Percentiles rank a stretch among this genome's conserved stretches.
These are phyloP conservation scores for Marasmius oreades DNA, from an alignment of 1,284 basidiomycete genomes.

Conservation along the genomic window DNA sequence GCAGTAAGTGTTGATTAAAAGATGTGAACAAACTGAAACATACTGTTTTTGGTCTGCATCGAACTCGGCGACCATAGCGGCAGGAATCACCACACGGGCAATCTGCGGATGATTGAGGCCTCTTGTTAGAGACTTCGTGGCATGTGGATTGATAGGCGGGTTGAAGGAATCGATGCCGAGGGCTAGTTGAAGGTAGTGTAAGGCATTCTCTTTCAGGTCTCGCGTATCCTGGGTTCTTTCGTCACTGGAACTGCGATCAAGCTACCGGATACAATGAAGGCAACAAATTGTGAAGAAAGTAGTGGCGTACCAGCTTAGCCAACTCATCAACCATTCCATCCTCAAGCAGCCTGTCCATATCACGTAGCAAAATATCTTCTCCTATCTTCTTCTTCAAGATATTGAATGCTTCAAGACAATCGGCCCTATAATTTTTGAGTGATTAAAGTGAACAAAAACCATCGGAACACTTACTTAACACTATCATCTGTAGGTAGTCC, in stretches of 20 bases:
- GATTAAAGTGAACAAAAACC: not conserved
- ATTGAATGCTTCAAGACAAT: not conserved
- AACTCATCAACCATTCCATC: not conserved
- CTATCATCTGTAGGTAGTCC: not conserved
- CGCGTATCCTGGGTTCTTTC: not conserved
- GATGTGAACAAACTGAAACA: not conserved
- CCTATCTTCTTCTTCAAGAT: not conserved
- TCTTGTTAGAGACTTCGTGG: not conserved
- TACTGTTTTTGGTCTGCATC: not conserved
- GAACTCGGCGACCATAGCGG: not conserved
- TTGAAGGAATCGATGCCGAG: not conserved
- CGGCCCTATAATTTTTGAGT: not conserved
- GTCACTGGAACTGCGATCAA: not conserved
- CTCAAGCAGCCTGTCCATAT: not conserved
- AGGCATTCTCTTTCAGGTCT: not conserved
- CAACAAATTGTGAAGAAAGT: not conserved
- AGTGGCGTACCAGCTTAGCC: not conserved
- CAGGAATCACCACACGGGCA: not conserved
- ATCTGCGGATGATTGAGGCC: not conserved
- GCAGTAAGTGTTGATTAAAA: not conserved
- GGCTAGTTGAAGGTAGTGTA: not conserved
- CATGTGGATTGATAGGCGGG: not conserved
- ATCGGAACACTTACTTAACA: not conserved
- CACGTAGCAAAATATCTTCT: not conserved
- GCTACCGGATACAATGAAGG: not conserved